Base-by-base conservation (phyloP, 768 basidiomycete genomes). In the Phlebiopsis gigantea region DNA sequence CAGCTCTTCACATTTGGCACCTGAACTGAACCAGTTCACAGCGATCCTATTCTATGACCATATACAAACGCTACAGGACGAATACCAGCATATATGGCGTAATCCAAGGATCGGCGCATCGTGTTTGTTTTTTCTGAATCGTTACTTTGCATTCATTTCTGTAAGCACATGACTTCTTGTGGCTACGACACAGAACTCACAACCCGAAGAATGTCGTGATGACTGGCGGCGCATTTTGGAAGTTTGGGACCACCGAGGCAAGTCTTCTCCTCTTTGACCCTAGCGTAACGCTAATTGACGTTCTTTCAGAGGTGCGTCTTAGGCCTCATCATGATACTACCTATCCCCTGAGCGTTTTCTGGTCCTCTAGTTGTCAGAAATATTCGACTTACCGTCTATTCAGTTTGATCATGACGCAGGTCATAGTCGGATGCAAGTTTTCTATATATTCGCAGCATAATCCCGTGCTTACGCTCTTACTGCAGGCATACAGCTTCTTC, bases 381-480 rank as follows among this genome's bases (percentile, higher is more conserved):
- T 77, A 73, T 56, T 68, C 64, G 50, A 57, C 71, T 6, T 75
- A 71, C 58, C 76, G 76, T 4, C 77, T 80, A 53, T 28, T 73
- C 3, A 57, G 77, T 12, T 58, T 82, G 5, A 62, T 80, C 25
- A 58, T 71, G 2, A 77, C 73, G 45, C 79, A 81, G 62, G 69
- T 79, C 6, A 58, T 77, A 0, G 75, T 83, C 10, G 72, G 74
- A 60, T 53, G 81, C 82, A 57, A 57, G 80, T 66, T n/a, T 22
- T 15, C 5, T 31, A 45, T 54, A 17, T 34, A 17, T 26, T 21
- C 28, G 24, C 30, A 29, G 4, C 8, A 28, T 5, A 14, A 17
- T 25, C 29, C 26, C 14, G 5, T 30, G 19, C 41, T n/a, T 6
- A 51, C 46, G 52, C 31, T 25, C 46, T 9, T 34, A 81, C 79